Percentiles rank a stretch among this genome's conserved stretches.
phyloP scores from a whole-genome alignment of 495 filamentous ascomycete species.

The Penicillium crystallinum region DNA sequence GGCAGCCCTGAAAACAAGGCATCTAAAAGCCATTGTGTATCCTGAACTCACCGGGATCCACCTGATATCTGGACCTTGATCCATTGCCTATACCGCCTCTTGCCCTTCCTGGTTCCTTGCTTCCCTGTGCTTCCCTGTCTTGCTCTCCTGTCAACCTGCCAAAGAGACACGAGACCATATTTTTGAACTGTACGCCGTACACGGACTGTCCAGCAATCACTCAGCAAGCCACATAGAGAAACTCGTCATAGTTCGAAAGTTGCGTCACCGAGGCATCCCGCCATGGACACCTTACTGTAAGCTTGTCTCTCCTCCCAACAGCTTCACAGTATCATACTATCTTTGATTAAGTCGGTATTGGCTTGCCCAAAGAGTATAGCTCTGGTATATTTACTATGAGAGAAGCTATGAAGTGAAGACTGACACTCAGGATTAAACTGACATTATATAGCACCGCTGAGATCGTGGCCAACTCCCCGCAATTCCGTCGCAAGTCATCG shows the following conservation, averaged over 20 bases:
- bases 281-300: conserved; percentile 80
- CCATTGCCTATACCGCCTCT: conserved; percentile 19
- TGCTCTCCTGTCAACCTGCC: neutral
- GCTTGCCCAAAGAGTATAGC: conserved; percentile 19
- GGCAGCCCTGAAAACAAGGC: neutral
- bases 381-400: too few relatives aligned
- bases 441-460: conserved; percentile 59
- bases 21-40: neutral
- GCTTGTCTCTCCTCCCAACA: conserved; percentile 19
- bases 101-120: neutral
- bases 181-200: too few relatives aligned
- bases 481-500: conserved; percentile 80
- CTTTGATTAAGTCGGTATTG: neutral
- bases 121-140: neutral
- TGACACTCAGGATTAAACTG: conserved; percentile 10
- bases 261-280: conserved; percentile 10
- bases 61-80: conserved; percentile 18
- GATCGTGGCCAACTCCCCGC: conserved; percentile 78
- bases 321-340: neutral
- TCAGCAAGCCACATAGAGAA: neutral
- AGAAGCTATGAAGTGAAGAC: neutral
- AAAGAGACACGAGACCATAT: neutral
- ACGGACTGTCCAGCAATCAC: neutral
- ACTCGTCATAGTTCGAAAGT: neutral
- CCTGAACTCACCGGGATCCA: conserved; percentile 14